Evolutionary conservation across 495 filamentous ascomycete species (phyloP).

Genomic region (Penicillium longicatenatum): DNA sequence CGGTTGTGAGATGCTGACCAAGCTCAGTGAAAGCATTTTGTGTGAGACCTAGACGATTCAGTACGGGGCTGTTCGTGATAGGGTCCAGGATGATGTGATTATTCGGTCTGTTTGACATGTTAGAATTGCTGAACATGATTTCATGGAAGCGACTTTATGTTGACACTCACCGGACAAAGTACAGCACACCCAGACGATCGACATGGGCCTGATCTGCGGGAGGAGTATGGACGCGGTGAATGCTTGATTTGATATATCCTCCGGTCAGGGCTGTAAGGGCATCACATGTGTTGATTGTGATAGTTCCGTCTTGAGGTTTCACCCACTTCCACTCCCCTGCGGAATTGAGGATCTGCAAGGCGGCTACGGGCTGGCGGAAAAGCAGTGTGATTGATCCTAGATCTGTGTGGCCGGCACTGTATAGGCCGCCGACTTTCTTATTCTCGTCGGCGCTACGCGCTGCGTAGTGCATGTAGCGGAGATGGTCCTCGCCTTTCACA

Average conservation of each 20-base stretch:
- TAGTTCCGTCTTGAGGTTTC: constrained; percentile 48
- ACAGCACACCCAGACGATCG: constrained; percentile 52
- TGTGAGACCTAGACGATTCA: constrained; percentile 42
- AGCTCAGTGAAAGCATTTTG: constrained; percentile 36
- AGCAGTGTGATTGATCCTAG: constrained; percentile 45
- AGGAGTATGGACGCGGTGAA: constrained; percentile 55
- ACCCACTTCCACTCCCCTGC: constrained; percentile 44
- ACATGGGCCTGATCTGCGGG: constrained; percentile 53
- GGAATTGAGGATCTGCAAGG: constrained; percentile 46
- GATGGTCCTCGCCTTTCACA: constrained; percentile 48
- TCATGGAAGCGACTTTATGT: background rate
- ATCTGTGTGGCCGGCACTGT: constrained; percentile 42
- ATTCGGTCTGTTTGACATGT: constrained; percentile 28
- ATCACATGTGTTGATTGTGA: constrained; percentile 56
- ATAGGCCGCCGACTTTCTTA: constrained; percentile 33
- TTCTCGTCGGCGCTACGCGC: constrained; percentile 46
- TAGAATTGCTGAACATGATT: background rate
- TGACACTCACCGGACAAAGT: constrained; percentile 39
- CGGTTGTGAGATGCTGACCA: constrained; percentile 35
- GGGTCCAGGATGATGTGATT: constrained; percentile 44
- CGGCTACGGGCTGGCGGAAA: constrained; percentile 52
- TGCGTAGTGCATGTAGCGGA: constrained; percentile 56
- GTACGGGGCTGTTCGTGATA: constrained; percentile 44
- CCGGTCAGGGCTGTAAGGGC: constrained; percentile 49
- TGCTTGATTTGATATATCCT: constrained; percentile 52